Base-by-base conservation (phyloP, 1,284 basidiomycete genomes). In the Chiua sp. region DNA sequence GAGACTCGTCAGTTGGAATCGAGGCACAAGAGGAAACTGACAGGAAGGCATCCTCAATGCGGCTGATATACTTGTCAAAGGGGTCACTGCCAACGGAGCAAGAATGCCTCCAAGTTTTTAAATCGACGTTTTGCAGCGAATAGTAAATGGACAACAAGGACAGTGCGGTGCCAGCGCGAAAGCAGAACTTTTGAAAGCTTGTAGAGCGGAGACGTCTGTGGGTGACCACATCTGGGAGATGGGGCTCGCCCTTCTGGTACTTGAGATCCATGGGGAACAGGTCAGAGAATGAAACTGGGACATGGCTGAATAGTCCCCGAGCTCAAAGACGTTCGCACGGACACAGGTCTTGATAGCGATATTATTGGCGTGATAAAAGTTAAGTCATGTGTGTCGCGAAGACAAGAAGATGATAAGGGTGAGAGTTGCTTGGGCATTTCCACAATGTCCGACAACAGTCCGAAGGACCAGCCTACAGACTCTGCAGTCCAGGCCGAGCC, bases 1-100 rank as follows among this genome's bases (percentile, higher is more conserved):
- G 49, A 26, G 6, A 30, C 39, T 39, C 18, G 49, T 72, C 48
- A 68, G 55, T 20, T 46, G 23, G 16, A 28, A 15, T 23, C 7
- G n/a, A 52, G 37, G 32, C 15, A 39, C 46, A n/a, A 13, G 37
- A 54, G 11, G 28, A 46, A 30, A 44, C 68, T 60, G 42, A 71
- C 73, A 74, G 68, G 56, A 74, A 75, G 6, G 51, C 23, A 33
- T 63, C 61, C 51, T 75, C 70, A 30, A 73, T 56, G 6, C 49
- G 61, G 42, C 46, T 48, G 28, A 57, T 28, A 26, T 75, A 63
- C 42, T 49, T 59, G 37, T 65, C 61, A 53, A 68, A 58, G 8
- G 44, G 55, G 18, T 46, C 48, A 53, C 37, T 32, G n/a, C 20
- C n/a, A 15, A 33, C 7, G 4, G 39, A n/a, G 48, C 49, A 55